These are phyloP conservation scores for Isatis tinctoria DNA, from an alignment of 345 rosid species.

Conservation along the genomic window DNA sequence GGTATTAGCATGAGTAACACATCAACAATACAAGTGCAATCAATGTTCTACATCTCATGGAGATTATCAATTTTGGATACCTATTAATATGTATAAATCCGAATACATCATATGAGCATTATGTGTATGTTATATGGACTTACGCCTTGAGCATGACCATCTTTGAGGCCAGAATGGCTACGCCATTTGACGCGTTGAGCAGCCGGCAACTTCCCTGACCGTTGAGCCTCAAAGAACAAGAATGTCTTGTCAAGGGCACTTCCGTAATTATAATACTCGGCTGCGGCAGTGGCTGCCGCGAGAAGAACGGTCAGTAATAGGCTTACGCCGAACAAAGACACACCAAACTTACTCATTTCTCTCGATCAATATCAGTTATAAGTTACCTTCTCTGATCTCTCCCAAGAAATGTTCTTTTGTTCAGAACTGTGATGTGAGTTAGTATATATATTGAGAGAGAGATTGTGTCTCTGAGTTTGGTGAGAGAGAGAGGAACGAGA, in stretches of 20 bases:
- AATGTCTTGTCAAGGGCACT: slow-evolving; percentile 58
- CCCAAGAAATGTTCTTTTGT: background rate
- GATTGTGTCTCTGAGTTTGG: slow-evolving; percentile 22
- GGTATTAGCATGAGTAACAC: no score
- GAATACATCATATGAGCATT: background rate
- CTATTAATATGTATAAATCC: background rate
- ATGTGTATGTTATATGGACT: background rate
- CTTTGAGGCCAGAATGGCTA: slow-evolving; percentile 54
- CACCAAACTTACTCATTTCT: slow-evolving; percentile 18
- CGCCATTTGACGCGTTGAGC: slow-evolving; percentile 61
- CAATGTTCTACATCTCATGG: background rate
- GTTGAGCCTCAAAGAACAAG: slow-evolving; percentile 67
- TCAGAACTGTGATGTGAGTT: background rate
- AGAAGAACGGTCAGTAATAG: slow-evolving; percentile 26
- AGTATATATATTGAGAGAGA: background rate
- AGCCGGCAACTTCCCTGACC: slow-evolving; percentile 54
- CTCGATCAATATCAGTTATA: background rate
- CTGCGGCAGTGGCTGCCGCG: background rate
- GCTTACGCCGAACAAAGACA: slow-evolving; percentile 23
- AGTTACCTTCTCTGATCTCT: background rate
- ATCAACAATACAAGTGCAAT: no score
- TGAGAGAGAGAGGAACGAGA: background rate
- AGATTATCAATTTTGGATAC: background rate
- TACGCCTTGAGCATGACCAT: slow-evolving; percentile 59
- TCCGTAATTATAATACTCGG: slow-evolving; percentile 39